Evolutionary conservation across 2,329 filamentous ascomycete genomes (phyloP).

Genomic region (Beauveria asiatica): DNA sequence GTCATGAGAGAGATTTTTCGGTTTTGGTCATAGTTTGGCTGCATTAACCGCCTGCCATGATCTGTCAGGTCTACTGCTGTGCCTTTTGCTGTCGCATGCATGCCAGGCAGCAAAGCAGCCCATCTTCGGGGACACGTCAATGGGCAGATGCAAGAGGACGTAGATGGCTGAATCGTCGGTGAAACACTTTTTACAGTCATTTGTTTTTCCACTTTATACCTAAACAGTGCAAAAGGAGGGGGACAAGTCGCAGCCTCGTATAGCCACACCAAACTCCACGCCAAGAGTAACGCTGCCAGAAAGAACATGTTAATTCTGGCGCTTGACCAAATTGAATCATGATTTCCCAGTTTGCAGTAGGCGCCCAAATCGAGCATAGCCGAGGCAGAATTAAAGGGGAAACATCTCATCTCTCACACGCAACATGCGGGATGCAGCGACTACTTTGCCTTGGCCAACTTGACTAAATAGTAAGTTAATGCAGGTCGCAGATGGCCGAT

Average conservation of each 20-base stretch:
- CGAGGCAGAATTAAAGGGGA: not conserved
- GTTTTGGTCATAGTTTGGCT: not conserved
- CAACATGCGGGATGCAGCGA: no score
- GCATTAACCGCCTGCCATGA: not conserved
- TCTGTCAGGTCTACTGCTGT: not conserved
- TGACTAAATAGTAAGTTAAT: no score
- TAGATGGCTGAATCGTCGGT: conserved; percentile 5
- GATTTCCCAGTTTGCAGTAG: not conserved
- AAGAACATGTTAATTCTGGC: no score
- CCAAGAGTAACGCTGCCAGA: no score
- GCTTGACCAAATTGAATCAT: not conserved
- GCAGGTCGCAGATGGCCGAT: no score
- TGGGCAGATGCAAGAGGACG: not conserved
- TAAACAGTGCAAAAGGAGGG: not conserved
- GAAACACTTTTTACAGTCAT: not conserved
- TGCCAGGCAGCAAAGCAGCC: not conserved
- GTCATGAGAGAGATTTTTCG: not conserved
- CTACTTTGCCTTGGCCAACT: no score
- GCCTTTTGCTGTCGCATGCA: not conserved
- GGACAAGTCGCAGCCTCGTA: no score
- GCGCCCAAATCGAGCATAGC: not conserved
- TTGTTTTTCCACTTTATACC: not conserved
- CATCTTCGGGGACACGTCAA: conserved; percentile 3
- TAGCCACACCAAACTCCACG: no score
- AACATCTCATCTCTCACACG: not conserved